Evolutionary conservation across 1,284 basidiomycete genomes (phyloP), one percentile per base, ranked within the genome.

Genomic region (Ganoderma leucocontextum): DNA sequence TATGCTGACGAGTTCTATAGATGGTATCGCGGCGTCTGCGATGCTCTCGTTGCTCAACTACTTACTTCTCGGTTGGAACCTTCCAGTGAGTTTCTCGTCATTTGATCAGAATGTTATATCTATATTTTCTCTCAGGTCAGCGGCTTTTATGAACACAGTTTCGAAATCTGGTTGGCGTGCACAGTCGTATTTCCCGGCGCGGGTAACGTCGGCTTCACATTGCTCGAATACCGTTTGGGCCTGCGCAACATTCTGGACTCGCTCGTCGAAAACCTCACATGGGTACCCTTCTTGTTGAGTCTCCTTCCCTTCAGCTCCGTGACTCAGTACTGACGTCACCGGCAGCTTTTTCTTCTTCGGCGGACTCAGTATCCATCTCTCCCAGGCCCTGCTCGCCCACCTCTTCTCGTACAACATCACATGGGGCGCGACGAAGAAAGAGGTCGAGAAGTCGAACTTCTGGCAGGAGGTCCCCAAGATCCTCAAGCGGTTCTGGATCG

Each of bases 401-500:
- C 68, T 94, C 62, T 89, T 95, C 79, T 93, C 92, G 0, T 94
- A 93, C 80, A 89, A 95, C 80, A 96, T 96, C 83, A 87, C 85
- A 12, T 95, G 92, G 92, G 87, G 87, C 9, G 91, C 91, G 19
- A 93, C 91, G 1, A 90, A 87, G 78, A 94, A 94, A 82, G 93
- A 94, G 76, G 91, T 93, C 62, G 90, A 93, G 78, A 84, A 88
- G 60, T 93, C 90, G 10, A 95, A 95, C 79, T 95, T 96, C 83
- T 96, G 94, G 88, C 87, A 91, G 62, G 95, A 96, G 78, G 89
- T 95, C 6, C 95, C 95, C 0, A 88, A 86, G 68, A 95, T 95
- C 77, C 82, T 90, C 76, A 89, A 91, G 73, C 87, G 92, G 8
- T 93, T 94, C 81, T 89, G 91, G 80, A 74, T 89, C 36, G 83